A percentile compares a stretch with the other conserved stretches of the same genome.
phyloP scores from a whole-genome alignment of 352 stramenopile species.

The Phytopythium ostracodes region DNA sequence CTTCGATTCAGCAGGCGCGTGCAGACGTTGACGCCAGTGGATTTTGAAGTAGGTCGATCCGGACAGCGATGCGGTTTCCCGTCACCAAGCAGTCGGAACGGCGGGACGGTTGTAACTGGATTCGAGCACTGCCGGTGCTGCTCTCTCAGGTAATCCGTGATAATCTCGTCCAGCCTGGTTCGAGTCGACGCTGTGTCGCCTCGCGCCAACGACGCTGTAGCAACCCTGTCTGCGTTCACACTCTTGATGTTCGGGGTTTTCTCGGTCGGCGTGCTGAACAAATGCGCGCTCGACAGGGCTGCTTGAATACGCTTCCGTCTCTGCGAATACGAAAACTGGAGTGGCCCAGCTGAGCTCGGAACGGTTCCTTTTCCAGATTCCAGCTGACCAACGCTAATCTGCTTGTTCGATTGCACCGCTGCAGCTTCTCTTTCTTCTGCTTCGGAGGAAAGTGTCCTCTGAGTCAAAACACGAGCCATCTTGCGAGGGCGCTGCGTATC shows the following conservation, averaged over 20 bases:
- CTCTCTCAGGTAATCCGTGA: constrained; percentile 83
- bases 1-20: constrained; percentile 48
- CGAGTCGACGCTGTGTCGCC: constrained; percentile 5
- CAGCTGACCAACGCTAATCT: background rate
- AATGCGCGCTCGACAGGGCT: constrained; percentile 21
- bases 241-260: background rate
- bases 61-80: constrained; percentile 67
- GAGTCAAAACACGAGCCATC: constrained; percentile 2
- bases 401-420: background rate
- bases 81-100: constrained; percentile 72
- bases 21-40: constrained; percentile 63
- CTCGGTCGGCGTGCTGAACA: constrained; percentile 17
- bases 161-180: constrained; percentile 79
- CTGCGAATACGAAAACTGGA: constrained; percentile 13
- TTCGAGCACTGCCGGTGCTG: constrained; percentile 87
- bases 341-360: background rate
- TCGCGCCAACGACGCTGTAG: background rate
- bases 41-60: constrained; percentile 39
- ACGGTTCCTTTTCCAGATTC: background rate
- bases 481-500: constrained; percentile 7
- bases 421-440: background rate
- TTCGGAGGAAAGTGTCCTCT: background rate
- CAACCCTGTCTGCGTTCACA: background rate
- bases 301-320: constrained; percentile 29
- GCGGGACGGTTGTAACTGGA: constrained; percentile 81